phyloP scores from a whole-genome alignment of 2,329 filamentous ascomycete species.

The Alternaria consortialis region DNA sequence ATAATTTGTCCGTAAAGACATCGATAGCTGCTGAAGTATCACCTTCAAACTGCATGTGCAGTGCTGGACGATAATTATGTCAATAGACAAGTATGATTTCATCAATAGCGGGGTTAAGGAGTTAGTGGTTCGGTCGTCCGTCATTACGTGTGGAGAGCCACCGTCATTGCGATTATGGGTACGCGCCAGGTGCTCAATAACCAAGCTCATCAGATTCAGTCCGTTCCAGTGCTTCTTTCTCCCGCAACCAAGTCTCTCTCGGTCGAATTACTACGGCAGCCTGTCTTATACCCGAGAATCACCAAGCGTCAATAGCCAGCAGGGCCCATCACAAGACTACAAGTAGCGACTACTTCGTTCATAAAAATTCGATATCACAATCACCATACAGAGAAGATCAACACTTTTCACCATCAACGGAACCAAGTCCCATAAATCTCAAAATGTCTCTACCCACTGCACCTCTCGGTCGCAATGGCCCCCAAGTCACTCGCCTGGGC shows the following conservation, averaged over 20 bases:
- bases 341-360: background rate
- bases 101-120: constrained; percentile 7
- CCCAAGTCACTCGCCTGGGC: constrained; percentile 61
- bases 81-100: background rate
- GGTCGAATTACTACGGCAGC: background rate
- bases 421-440: background rate
- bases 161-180: constrained; percentile 4
- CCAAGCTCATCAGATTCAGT: background rate
- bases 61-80: background rate
- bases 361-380: background rate
- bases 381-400: background rate
- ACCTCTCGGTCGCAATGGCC: constrained; percentile 63
- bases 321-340: background rate
- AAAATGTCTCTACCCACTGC: constrained; percentile 53
- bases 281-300: background rate
- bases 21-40: background rate
- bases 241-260: background rate
- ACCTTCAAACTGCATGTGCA: background rate
- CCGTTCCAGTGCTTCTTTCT: background rate
- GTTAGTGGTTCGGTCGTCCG: background rate
- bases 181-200: background rate
- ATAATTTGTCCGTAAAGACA: background rate
- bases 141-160: constrained; percentile 1
- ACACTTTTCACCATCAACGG: background rate
- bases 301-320: background rate